Percentiles rank a stretch among this genome's conserved stretches.
phyloP scores from a whole-genome alignment of 2,329 filamentous ascomycete species.

The Xylogone sp. region DNA sequence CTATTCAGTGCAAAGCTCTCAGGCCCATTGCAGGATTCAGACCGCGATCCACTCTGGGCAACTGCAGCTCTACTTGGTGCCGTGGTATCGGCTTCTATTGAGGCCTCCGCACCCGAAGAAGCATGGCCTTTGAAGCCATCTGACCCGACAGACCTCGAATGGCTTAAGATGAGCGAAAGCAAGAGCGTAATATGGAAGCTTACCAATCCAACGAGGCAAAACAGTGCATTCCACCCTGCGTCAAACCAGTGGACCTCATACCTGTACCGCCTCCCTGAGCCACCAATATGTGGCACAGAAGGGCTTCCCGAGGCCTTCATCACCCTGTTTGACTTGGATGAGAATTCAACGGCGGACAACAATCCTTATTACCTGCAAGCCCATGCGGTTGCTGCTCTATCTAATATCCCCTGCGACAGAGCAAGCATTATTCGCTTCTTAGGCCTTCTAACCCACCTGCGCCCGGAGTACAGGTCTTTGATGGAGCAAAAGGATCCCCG shows the following conservation, averaged over 20 bases:
- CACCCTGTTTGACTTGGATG: constrained; percentile 8
- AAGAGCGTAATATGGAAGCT: constrained; percentile 52
- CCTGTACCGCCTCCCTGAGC: background rate
- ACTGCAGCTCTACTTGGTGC: constrained; percentile 43
- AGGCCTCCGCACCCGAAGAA: constrained; percentile 36
- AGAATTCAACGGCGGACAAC: constrained; percentile 1
- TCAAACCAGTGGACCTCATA: background rate
- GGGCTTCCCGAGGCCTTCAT: constrained; percentile 9
- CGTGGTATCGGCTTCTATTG: constrained; percentile 41
- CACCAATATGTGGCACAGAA: background rate
- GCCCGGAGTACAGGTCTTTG: constrained; percentile 37
- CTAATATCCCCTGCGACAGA: constrained; percentile 23
- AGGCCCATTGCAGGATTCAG: constrained; percentile 28
- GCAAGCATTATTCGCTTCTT: constrained; percentile 42
- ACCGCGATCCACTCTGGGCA: constrained; percentile 46
- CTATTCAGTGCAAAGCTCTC: constrained; percentile 44
- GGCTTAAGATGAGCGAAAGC: constrained; percentile 53
- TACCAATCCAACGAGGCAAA: constrained; percentile 41
- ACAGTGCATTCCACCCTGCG: constrained; percentile 40
- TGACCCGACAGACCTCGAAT: constrained; percentile 46
- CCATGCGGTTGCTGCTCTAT: constrained; percentile 4
- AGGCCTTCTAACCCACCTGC: constrained; percentile 42
- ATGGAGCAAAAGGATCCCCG: constrained; percentile 46
- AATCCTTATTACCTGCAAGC: constrained; percentile 14
- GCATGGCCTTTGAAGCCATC: constrained; percentile 52